A percentile compares a stretch with the other conserved stretches of the same genome.
Evolutionary conservation across 805 yeast species (phyloP).

Genomic region (Saccharomycopsis sp.): DNA sequence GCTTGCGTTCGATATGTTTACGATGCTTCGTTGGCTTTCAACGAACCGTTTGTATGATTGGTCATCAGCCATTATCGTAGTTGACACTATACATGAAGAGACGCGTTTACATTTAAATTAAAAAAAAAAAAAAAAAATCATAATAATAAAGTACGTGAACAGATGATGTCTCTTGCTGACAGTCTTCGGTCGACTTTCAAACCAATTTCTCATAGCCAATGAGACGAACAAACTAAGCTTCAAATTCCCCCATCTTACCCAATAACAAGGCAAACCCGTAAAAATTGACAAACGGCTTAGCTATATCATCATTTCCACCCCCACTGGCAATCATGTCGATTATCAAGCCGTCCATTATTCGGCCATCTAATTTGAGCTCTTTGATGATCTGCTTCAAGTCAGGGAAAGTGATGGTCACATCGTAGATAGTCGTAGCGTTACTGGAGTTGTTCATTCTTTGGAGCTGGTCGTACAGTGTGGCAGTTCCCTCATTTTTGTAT

Average conservation of each 20-base stretch:
- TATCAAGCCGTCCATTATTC: slow-evolving; percentile 14
- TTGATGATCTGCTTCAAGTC: slow-evolving; percentile 14
- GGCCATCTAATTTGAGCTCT: slow-evolving; percentile 9
- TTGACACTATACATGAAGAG: no score
- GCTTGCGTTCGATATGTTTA: no score
- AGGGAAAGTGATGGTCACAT: slow-evolving; percentile 13
- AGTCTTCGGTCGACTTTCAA: no score
- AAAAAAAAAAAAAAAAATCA: no score
- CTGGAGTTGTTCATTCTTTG: background rate
- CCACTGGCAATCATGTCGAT: slow-evolving; percentile 19
- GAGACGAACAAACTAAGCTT: background rate
- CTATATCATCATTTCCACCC: slow-evolving; percentile 11
- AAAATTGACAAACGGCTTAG: slow-evolving; percentile 13
- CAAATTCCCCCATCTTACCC: slow-evolving; percentile 15
- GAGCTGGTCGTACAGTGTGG: background rate
- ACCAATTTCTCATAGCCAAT: no score
- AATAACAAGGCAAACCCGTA: slow-evolving; percentile 14
- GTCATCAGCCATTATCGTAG: no score
- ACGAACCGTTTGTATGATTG: no score
- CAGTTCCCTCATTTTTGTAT: background rate
- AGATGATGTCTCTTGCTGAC: no score
- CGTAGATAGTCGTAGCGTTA: background rate
- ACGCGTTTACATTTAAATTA: no score
- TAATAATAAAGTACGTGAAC: no score
- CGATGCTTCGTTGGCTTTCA: no score